Conservation (phyloP, 495 filamentous ascomycete species). For the Penicillium simplicissimum region DNA sequence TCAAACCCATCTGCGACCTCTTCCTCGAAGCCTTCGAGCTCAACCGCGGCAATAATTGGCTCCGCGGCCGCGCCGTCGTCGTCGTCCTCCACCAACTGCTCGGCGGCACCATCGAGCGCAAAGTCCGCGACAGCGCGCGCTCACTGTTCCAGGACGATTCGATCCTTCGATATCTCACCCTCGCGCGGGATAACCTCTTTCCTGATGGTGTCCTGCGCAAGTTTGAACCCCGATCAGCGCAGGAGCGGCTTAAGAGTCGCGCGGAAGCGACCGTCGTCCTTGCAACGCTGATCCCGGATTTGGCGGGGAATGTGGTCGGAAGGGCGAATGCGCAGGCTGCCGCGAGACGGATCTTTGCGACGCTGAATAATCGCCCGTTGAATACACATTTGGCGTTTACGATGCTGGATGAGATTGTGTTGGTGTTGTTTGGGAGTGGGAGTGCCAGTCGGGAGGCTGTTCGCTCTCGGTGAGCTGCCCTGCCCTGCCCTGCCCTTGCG, state of each 20-base stretch:
- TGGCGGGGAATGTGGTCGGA: slow-evolving; percentile 83
- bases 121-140: slow-evolving; percentile 79
- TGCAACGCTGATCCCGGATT: slow-evolving; percentile 75
- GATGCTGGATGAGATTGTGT: slow-evolving; percentile 74
- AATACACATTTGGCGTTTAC: slow-evolving; percentile 79
- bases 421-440: slow-evolving; percentile 63
- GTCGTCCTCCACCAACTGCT: slow-evolving; percentile 72
- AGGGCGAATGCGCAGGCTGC: slow-evolving; percentile 82
- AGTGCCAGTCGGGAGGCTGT: slow-evolving; percentile 24
- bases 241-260: slow-evolving; percentile 68
- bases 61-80: slow-evolving; percentile 92
- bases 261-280: slow-evolving; percentile 76
- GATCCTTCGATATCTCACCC: slow-evolving; percentile 69
- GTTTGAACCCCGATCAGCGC: slow-evolving; percentile 51
- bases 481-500: background rate
- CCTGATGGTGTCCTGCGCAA: slow-evolving; percentile 63
- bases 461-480: slow-evolving; percentile 7
- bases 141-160: slow-evolving; percentile 72
- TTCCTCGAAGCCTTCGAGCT: slow-evolving; percentile 96
- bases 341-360: slow-evolving; percentile 75
- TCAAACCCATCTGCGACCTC: slow-evolving; percentile 96
- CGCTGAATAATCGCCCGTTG: slow-evolving; percentile 68
- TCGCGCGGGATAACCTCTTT: slow-evolving; percentile 77
- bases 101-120: slow-evolving; percentile 88
- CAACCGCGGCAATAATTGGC: slow-evolving; percentile 89